Conservation (phyloP, 352 stramenopile genomes). For the Pythium angustatum region DNA sequence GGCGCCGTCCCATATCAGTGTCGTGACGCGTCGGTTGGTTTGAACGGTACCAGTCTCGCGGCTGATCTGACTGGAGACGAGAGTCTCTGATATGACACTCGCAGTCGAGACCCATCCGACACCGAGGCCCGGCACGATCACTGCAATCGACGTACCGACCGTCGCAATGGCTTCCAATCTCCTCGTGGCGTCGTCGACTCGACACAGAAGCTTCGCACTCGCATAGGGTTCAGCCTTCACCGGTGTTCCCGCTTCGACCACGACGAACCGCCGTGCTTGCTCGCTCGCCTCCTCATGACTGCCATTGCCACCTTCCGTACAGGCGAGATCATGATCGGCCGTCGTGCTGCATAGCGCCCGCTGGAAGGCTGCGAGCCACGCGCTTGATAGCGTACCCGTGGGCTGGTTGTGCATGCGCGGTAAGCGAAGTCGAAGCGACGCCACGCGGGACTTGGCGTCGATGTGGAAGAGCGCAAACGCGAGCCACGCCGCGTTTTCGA, state of each 20-base stretch:
- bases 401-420: not conserved
- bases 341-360: constrained; percentile 4
- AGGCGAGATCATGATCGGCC: not conserved
- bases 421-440: not conserved
- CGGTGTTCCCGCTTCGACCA: not conserved
- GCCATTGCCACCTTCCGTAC: constrained; percentile 23
- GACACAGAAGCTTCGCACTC: not conserved
- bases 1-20: constrained; percentile 1
- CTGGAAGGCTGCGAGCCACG: constrained; percentile 6
- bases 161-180: not conserved
- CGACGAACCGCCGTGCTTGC: not conserved
- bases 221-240: not conserved
- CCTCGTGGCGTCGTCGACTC: not conserved
- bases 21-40: not conserved
- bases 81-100: not conserved
- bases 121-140: not conserved
- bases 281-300: not conserved
- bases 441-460: not conserved
- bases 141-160: not conserved
- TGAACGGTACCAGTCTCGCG: not conserved
- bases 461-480: constrained; percentile 12
- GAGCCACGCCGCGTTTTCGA: not conserved
- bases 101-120: not conserved
- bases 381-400: not conserved
- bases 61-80: not conserved